Evolutionary conservation across 2,329 filamentous ascomycete genomes (phyloP).

Genomic region (Hymenoscyphus albidus): DNA sequence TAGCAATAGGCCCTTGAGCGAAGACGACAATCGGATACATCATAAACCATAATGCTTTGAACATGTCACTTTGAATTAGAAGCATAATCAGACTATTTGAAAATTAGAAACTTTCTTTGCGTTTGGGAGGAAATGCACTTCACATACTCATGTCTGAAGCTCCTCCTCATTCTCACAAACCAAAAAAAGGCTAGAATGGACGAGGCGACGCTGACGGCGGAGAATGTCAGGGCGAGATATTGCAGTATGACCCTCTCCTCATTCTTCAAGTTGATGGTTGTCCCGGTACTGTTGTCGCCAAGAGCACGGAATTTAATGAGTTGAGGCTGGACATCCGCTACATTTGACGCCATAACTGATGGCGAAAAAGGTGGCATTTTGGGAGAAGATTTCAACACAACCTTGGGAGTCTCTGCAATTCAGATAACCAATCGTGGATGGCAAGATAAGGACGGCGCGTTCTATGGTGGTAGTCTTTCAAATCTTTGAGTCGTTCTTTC

Average conservation of each 20-base stretch:
- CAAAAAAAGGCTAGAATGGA: conserved; percentile 61
- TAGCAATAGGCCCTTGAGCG: conserved; percentile 45
- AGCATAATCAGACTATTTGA: conserved; percentile 64
- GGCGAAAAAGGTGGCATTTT: conserved; percentile 27
- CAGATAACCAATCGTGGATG: not conserved
- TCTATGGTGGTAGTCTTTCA: conserved; percentile 5
- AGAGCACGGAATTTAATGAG: conserved; percentile 17
- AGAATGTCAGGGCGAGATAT: conserved; percentile 36
- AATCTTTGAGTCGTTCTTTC: conserved; percentile 9
- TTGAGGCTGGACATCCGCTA: not conserved
- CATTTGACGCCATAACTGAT: conserved; percentile 11
- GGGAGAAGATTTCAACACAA: too few species aligned
- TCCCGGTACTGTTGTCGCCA: conserved; percentile 17
- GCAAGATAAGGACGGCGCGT: conserved; percentile 3
- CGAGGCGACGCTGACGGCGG: conserved; percentile 53
- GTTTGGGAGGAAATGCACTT: conserved; percentile 29
- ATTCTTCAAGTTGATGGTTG: conserved; percentile 12
- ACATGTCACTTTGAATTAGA: conserved; percentile 67
- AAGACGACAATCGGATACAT: conserved; percentile 61
- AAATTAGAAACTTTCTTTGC: conserved; percentile 16
- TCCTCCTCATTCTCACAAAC: conserved; percentile 70
- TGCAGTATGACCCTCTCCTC: conserved; percentile 28
- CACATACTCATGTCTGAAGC: conserved; percentile 65
- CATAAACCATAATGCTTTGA: conserved; percentile 66
- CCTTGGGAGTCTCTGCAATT: not conserved